Conservation (phyloP, 2,329 filamentous ascomycete species). For the Epichloe uncinata region DNA sequence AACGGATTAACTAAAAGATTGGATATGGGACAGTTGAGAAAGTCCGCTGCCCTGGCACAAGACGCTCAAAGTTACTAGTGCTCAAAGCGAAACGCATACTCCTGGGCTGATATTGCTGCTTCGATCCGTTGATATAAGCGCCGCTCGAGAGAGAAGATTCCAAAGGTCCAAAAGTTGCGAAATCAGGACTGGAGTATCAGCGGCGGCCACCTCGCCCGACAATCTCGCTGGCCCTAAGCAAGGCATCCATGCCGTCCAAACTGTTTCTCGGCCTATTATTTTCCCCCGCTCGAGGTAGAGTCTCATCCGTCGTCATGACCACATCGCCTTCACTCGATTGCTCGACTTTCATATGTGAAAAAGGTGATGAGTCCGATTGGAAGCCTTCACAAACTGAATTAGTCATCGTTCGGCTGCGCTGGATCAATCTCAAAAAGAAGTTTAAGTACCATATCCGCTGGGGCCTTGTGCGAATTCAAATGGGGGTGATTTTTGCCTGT, state of each 20-base stretch:
- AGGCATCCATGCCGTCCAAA: constrained; percentile 45
- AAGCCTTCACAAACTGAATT: constrained; percentile 19
- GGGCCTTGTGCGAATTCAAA: constrained; percentile 13
- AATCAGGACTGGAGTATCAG: constrained; percentile 5
- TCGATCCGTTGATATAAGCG: neutral
- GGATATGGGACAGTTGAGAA: no score
- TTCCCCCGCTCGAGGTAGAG: constrained; percentile 7
- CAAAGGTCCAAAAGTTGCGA: neutral
- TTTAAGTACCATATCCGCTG: constrained; percentile 23
- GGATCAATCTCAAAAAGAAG: constrained; percentile 7
- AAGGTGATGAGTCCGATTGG: constrained; percentile 19
- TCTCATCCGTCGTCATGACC: constrained; percentile 17
- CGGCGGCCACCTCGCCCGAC: constrained; percentile 30
- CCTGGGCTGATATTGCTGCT: no score
- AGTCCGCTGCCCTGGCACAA: no score
- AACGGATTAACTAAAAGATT: no score
- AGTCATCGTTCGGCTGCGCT: constrained; percentile 12
- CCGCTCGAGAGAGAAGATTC: neutral
- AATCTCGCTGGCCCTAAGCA: constrained; percentile 46
- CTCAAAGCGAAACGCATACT: no score
- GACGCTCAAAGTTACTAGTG: no score
- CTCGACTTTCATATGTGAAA: constrained; percentile 19
- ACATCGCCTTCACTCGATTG: constrained; percentile 17
- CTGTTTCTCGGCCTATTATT: constrained; percentile 12
- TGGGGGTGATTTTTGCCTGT: constrained; percentile 10